A percentile compares a stretch with the other conserved stretches of the same genome.
Evolutionary conservation across 805 yeast species (phyloP).

Genomic region (Candida sonorensis): DNA sequence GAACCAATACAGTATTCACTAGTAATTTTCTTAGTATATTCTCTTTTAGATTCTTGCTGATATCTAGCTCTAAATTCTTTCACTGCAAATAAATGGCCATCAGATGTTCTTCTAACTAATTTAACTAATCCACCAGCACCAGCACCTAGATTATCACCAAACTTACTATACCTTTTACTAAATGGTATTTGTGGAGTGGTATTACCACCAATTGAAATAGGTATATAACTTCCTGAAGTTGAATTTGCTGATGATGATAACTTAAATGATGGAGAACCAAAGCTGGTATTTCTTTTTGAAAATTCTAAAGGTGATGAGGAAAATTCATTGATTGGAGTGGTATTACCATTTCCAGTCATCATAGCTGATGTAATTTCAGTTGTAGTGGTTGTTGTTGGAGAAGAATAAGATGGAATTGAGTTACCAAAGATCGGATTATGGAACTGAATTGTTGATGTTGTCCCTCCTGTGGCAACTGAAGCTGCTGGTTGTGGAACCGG

Average conservation of each 20-base stretch:
- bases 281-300: conserved; percentile 7
- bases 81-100: conserved; percentile 76
- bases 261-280: conserved; percentile 12
- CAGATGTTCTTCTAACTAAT: conserved; percentile 60
- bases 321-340: conserved; percentile 10
- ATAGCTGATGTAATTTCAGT: no score
- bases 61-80: conserved; percentile 83
- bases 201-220: conserved; percentile 30
- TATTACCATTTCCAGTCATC: conserved; percentile 3
- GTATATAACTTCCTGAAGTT: conserved; percentile 5
- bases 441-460: conserved; percentile 8
- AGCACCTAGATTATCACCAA: conserved; percentile 84
- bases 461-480: conserved; percentile 4
- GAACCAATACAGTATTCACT: conserved; percentile 94
- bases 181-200: conserved; percentile 49
- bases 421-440: conserved; percentile 8
- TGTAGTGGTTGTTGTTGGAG: conserved; percentile 2
- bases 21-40: conserved; percentile 86
- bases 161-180: conserved; percentile 69
- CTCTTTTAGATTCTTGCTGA: conserved; percentile 68
- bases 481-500: conserved; percentile 7
- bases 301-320: conserved; percentile 18
- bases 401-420: conserved; percentile 2
- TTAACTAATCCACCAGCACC: conserved; percentile 94
- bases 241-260: conserved; percentile 5